Percentiles rank a stretch among this genome's conserved stretches.
phyloP scores from a whole-genome alignment of 2,329 filamentous ascomycete species.

The Dactylonectria macrodidyma region DNA sequence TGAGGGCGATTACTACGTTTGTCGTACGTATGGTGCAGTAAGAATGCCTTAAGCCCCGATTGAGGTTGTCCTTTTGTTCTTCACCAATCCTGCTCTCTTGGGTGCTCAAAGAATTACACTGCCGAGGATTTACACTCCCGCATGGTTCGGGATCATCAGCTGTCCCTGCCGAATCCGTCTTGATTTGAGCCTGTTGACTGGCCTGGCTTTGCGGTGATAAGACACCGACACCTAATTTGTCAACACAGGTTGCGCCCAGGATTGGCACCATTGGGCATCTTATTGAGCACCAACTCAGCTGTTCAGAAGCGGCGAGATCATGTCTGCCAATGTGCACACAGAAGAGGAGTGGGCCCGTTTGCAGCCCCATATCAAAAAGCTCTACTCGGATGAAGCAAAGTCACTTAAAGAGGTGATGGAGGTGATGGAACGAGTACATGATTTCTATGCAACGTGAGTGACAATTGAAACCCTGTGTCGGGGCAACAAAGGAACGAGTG shows the following conservation, averaged over 20 bases:
- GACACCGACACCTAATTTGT: background rate
- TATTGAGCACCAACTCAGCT: background rate
- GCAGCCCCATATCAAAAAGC: background rate
- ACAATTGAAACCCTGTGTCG: too few relatives aligned
- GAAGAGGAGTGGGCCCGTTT: constrained; percentile 4
- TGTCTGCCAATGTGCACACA: background rate
- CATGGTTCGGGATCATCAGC: background rate
- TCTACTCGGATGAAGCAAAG: constrained; percentile 1
- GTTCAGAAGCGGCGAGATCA: background rate
- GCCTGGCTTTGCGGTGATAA: background rate
- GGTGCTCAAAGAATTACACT: background rate
- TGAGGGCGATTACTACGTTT: too few relatives aligned
- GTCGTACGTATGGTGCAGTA: background rate
- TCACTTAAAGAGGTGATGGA: constrained; percentile 1
- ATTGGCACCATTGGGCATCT: background rate
- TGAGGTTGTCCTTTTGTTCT: background rate
- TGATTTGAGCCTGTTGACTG: background rate
- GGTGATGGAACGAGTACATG: background rate
- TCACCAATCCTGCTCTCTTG: background rate
- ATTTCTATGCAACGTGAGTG: constrained; percentile 1
- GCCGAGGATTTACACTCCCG: too few relatives aligned
- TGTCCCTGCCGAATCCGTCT: background rate
- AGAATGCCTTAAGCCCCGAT: background rate
- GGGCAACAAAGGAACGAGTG: background rate
- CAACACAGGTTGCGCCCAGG: too few relatives aligned